phyloP scores from a whole-genome alignment of 257 asterid species.

The Solanum boliviense region DNA sequence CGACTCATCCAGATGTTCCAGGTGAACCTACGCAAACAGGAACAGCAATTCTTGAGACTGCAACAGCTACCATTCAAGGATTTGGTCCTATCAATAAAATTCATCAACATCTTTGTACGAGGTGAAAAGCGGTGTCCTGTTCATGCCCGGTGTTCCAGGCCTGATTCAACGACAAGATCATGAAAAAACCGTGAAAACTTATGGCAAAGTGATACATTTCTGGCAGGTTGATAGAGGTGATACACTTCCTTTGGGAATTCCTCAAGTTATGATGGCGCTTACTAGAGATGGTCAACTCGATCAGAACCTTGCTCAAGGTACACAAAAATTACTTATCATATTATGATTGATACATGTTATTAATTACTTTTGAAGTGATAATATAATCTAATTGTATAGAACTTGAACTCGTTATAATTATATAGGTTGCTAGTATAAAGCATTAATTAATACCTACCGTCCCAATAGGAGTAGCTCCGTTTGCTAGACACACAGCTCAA shows the following conservation, averaged over 20 bases:
- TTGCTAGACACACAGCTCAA: not conserved
- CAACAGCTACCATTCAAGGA: conserved; percentile 71
- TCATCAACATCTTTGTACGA: conserved; percentile 88
- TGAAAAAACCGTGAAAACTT: conserved; percentile 52
- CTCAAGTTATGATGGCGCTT: conserved; percentile 85
- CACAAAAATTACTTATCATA: not conserved
- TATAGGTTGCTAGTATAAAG: not conserved
- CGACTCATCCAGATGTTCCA: conserved; percentile 50
- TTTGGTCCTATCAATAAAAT: conserved; percentile 79
- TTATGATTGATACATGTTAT: not conserved
- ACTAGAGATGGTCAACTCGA: conserved; percentile 76
- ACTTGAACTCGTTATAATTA: not conserved
- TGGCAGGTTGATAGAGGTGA: conserved; percentile 92
- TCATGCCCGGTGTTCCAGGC: conserved; percentile 71
- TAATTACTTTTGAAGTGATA: not conserved
- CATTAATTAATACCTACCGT: not conserved
- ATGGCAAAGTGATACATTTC: conserved; percentile 68
- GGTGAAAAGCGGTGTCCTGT: conserved; percentile 75
- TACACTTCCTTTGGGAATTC: conserved; percentile 61
- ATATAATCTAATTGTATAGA: too few relatives aligned
- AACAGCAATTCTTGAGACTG: conserved; percentile 59
- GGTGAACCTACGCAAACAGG: conserved; percentile 65
- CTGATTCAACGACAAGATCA: conserved; percentile 59
- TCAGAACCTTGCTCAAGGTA: conserved; percentile 51
- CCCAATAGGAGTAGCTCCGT: too few relatives aligned